A percentile compares a stretch with the other conserved stretches of the same genome.
phyloP scores from a whole-genome alignment of 2,329 filamentous ascomycete genomes.

The Beauveria sp. region DNA sequence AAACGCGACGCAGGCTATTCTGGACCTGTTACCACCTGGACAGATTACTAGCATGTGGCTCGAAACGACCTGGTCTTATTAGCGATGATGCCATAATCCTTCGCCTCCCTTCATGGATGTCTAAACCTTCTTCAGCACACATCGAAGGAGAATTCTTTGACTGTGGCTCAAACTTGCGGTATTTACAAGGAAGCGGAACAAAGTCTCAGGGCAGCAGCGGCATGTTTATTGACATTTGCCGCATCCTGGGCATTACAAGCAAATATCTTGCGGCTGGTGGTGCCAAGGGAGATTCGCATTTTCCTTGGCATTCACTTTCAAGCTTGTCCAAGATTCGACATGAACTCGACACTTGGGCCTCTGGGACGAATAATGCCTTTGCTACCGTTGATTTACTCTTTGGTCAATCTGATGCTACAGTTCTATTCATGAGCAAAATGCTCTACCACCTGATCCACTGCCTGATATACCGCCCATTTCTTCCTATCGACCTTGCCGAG shows the following conservation, averaged over 20 bases:
- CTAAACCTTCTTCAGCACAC: constrained; percentile 50
- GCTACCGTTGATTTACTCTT: constrained; percentile 68
- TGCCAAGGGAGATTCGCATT: constrained; percentile 83
- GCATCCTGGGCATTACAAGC: constrained; percentile 76
- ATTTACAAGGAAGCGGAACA: constrained; percentile 59
- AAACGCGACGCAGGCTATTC: constrained; percentile 72
- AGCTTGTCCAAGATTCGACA: constrained; percentile 80
- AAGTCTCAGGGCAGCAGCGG: constrained; percentile 68
- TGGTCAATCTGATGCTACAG: constrained; percentile 68
- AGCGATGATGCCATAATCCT: constrained; percentile 69
- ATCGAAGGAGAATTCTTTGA: constrained; percentile 77
- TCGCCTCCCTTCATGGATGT: constrained; percentile 66
- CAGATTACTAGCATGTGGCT: constrained; percentile 73
- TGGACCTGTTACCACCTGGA: constrained; percentile 87
- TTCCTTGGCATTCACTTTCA: constrained; percentile 82
- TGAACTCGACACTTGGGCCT: constrained; percentile 78
- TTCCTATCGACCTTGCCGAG: constrained; percentile 77
- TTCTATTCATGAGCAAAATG: constrained; percentile 73
- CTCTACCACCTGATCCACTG: constrained; percentile 84
- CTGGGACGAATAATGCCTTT: constrained; percentile 72
- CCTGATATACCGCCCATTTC: constrained; percentile 76
- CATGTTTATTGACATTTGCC: constrained; percentile 77
- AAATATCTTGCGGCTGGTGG: constrained; percentile 77
- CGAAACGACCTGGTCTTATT: constrained; percentile 72
- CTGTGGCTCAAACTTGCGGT: constrained; percentile 68